Evolutionary conservation across 1,139 yeast species (phyloP), one percentile per base, ranked within the genome.

Genomic region (Yamadazyma membranifaciens): DNA sequence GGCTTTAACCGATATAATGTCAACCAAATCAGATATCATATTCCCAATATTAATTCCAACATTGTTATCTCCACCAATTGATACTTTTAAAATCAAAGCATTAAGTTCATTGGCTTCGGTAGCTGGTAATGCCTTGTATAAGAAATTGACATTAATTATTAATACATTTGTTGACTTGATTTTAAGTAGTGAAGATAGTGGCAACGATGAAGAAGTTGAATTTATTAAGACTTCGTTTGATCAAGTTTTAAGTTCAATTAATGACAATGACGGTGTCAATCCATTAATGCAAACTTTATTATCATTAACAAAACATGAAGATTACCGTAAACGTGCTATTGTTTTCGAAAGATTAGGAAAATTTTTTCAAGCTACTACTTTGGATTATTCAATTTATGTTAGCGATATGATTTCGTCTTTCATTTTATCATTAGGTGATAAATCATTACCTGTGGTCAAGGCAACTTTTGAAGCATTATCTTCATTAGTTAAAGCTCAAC

Each of bases 21-120:
- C 94, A 5, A 83, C 91, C 10, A 87, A 88, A 60, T 78, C 97
- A 6, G 95, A 88, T 46, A 82, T 87, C 2, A 87, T 92, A 45
- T 89, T 94, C 91, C 98, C 98, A 42, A 85, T 88, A 40, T 76
- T 92, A 59, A 77, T 92, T 45, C 98, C 98, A 38, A 79, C 95
- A 0, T 73, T 94, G 57, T 72, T 91, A 56, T 61, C 81, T 9
- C 83, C 91, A 9, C 97, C 97, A 9, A 81, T 92, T 47, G 89
- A 88, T 52, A 72, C 80, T 0, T 83, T 83, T 69, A 89, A 91
- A 64, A 95, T 96, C 15, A 74, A 76, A 42, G 96, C 97, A 3
- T 72, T 92, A 47, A 89, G 96, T 20, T 83, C 95, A 0, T 75
- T 94, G 58, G 95, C 96, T 0, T 81, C 86, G 39, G 96, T 87